Percentiles rank a stretch among this genome's conserved stretches.
Evolutionary conservation across 345 rosid species (phyloP).

Genomic region (Cardamine resedifolia): DNA sequence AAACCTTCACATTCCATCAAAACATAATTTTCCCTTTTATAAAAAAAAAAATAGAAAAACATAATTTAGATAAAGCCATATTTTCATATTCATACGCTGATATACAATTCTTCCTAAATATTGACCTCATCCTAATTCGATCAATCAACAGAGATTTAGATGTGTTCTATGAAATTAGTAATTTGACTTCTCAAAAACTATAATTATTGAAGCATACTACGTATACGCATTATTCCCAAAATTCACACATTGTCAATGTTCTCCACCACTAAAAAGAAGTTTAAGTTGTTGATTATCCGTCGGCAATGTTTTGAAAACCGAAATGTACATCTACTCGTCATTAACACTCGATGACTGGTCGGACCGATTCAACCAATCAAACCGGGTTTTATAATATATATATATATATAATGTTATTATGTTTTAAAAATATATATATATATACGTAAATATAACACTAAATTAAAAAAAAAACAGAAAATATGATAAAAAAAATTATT

Average conservation of each 20-base stretch:
- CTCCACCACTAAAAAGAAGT: background rate
- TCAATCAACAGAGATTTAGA: background rate
- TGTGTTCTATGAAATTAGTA: background rate
- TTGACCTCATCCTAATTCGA: constrained; percentile 5
- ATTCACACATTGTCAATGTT: background rate
- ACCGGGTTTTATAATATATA: too few species aligned
- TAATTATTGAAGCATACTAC: background rate
- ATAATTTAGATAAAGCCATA: background rate
- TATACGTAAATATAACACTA: too few species aligned
- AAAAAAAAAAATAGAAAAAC: too few species aligned
- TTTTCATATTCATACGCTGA: background rate
- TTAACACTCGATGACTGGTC: too few species aligned
- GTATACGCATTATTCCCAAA: background rate
- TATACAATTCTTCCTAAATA: background rate
- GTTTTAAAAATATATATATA: too few species aligned
- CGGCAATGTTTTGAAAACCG: too few species aligned
- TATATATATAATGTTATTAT: too few species aligned
- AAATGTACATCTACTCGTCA: too few species aligned
- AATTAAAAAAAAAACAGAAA: too few species aligned
- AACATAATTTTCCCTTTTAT: too few species aligned
- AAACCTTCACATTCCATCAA: constrained; percentile 7
- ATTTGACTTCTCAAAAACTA: constrained; percentile 1
- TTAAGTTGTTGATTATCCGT: background rate
- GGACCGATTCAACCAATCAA: too few species aligned
- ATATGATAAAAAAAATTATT: too few species aligned